Conservation (phyloP, 495 filamentous ascomycete genomes). For the Thermochaetoides thermophila region DNA sequence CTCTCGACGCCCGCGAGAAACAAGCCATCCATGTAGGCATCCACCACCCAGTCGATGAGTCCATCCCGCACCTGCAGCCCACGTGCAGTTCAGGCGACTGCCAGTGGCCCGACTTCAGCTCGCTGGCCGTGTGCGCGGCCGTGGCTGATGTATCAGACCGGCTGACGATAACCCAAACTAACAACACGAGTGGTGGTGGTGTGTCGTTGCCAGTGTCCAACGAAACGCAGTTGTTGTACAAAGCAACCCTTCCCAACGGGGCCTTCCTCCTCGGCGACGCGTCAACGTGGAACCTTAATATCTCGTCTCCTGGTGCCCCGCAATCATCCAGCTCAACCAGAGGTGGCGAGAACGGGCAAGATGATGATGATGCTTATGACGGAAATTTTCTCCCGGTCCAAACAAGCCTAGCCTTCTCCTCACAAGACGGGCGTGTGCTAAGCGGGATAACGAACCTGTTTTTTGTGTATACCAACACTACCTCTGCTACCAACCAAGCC, state of each 20-base stretch:
- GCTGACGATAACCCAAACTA: conserved; percentile 10
- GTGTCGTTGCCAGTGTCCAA: not conserved
- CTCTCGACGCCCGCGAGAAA: conserved; percentile 18
- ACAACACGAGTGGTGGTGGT: not conserved
- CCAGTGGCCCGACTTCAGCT: conserved; percentile 27
- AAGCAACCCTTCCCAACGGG: conserved; percentile 15
- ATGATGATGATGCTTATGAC: not conserved
- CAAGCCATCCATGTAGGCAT: conserved; percentile 28
- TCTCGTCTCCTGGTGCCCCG: conserved; percentile 4
- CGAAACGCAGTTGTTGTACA: not conserved
- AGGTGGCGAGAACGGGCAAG: not conserved
- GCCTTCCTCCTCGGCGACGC: conserved; percentile 9
- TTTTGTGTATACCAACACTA: conserved; percentile 8
- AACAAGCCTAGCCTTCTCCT: conserved; percentile 11
- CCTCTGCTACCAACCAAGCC: too few relatives aligned
- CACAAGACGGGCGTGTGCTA: conserved; percentile 4
- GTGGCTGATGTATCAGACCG: conserved; percentile 23
- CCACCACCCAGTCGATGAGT: conserved; percentile 17
- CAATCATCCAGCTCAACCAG: not conserved
- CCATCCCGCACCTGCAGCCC: conserved; percentile 8
- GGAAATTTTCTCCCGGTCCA: conserved; percentile 7
- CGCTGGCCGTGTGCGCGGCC: conserved; percentile 30
- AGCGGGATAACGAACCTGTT: conserved; percentile 15
- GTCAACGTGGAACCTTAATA: conserved; percentile 12
- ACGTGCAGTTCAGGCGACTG: conserved; percentile 32